Evolutionary conservation across 805 yeast species (phyloP), one percentile per base, ranked within the genome.

Genomic region (Teunomyces cretensis): DNA sequence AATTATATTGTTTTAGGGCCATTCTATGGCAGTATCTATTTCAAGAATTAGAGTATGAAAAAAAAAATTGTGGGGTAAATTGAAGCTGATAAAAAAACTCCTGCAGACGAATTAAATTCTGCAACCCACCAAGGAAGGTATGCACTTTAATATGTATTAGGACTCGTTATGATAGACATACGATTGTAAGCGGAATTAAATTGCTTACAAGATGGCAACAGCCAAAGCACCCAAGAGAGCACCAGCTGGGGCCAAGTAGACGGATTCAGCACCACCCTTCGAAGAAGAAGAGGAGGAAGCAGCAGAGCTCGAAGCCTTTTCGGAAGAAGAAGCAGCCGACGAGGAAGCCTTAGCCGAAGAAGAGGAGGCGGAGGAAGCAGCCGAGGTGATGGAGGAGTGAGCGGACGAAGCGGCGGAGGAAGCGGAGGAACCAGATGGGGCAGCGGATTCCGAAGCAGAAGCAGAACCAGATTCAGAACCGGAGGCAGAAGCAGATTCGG

Each of bases 191-290:
- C 22, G 22, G 22, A 28, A 13, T 9, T 37, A 27, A 6, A 9
- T 16, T 15, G 36, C 28, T 51, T 52, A 65, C 51, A 68, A 53
- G 46, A 68, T 57, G 30, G 68, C 66, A 44, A 68, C 47, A 17
- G 69, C 74, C 43, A 56, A 52, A 8, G 14, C 28, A 26, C 28
- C 28, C 26, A 35, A 17, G 38, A 19, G 13, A 35, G 38, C 38
- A 9, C 16, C 33, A 22, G 27, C 38, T 17, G 15, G 27, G 13
- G 15, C 38, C 37, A 35, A 4, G 39, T 46, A 47, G 6, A 19
- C 6, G 11, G 45, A 30, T 6, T 42, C 58, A n/a, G 49, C 47
- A 33, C 50, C 58, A 13, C 43, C 50, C 17, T 39, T 46, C 11
- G 41, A 28, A 14, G 39, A n/a, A 13, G 48, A 44, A 8, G 22